Evolutionary conservation across 352 stramenopile species (phyloP).

Genomic region (Stramenopiles sp.): DNA sequence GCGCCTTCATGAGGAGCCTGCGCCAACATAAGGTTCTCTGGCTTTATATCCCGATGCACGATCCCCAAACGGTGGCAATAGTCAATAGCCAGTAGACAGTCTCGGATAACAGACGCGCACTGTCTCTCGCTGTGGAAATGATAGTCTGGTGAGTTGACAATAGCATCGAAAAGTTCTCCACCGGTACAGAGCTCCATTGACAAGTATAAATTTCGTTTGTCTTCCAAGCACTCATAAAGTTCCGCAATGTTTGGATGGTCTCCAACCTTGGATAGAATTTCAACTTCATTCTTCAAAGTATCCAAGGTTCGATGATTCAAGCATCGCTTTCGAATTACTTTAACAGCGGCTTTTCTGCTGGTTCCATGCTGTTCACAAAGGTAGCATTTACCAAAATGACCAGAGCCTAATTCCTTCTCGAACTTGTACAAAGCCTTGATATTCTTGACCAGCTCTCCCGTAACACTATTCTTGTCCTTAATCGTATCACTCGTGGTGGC

Average conservation of each 20-base stretch:
- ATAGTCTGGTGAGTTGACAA: not conserved
- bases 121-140: not conserved
- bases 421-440: no score
- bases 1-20: not conserved
- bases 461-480: no score
- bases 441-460: no score
- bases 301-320: not conserved
- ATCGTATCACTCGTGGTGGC: no score
- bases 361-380: not conserved
- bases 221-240: not conserved
- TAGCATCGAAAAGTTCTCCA: not conserved
- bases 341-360: not conserved
- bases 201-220: not conserved
- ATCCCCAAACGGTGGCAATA: not conserved
- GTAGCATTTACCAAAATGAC: not conserved
- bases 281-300: not conserved
- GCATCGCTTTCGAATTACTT: not conserved
- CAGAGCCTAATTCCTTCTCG: not conserved
- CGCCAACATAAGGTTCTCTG: not conserved
- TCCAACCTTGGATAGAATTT: not conserved
- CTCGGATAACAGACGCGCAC: not conserved
- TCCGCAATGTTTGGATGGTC: not conserved
- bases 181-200: not conserved
- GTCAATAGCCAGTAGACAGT: not conserved
- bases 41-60: conserved; percentile 1